These are phyloP conservation scores for Cystobasidiopsis lactophilus DNA, from an alignment of 768 basidiomycete genomes.

Conservation along the genomic window DNA sequence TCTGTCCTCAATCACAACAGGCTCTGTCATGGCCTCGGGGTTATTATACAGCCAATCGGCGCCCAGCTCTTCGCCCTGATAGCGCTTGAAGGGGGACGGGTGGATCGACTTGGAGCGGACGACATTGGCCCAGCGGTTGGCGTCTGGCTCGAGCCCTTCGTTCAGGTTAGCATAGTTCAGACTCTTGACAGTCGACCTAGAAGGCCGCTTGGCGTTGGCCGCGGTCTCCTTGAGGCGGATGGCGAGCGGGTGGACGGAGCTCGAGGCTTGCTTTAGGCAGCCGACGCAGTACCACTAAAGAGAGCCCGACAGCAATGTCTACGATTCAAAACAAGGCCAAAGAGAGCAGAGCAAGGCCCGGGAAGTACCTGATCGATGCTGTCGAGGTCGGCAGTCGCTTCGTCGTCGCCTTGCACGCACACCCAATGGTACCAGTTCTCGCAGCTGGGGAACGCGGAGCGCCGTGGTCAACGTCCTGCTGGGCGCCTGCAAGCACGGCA, in stretches of 20 bases:
- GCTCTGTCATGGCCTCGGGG: constrained; percentile 46
- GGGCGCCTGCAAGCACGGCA: too few relatives aligned
- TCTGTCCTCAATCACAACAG: constrained; percentile 52
- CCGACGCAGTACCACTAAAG: constrained; percentile 12
- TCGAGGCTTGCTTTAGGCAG: constrained; percentile 8
- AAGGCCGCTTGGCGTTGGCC: constrained; percentile 33
- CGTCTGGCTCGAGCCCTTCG: constrained; percentile 31
- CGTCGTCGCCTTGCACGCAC: constrained; percentile 43
- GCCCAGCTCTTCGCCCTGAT: constrained; percentile 40
- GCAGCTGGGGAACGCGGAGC: constrained; percentile 33
- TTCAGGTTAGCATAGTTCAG: constrained; percentile 62
- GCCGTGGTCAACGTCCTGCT: neutral
- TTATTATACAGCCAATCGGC: constrained; percentile 37
- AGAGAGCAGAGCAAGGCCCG: neutral
- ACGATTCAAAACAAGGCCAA: neutral
- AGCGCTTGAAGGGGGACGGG: constrained; percentile 40
- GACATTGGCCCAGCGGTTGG: constrained; percentile 41
- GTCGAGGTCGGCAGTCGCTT: constrained; percentile 46
- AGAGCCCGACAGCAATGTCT: constrained; percentile 37
- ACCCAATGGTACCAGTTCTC: constrained; percentile 68
- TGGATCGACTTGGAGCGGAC: constrained; percentile 46
- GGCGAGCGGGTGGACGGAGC: constrained; percentile 28
- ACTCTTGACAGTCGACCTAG: constrained; percentile 29
- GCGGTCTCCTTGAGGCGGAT: constrained; percentile 57
- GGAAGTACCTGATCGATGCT: constrained; percentile 22